Base-by-base conservation (phyloP, 2,329 filamentous ascomycete genomes). In the Neurospora sp. region DNA sequence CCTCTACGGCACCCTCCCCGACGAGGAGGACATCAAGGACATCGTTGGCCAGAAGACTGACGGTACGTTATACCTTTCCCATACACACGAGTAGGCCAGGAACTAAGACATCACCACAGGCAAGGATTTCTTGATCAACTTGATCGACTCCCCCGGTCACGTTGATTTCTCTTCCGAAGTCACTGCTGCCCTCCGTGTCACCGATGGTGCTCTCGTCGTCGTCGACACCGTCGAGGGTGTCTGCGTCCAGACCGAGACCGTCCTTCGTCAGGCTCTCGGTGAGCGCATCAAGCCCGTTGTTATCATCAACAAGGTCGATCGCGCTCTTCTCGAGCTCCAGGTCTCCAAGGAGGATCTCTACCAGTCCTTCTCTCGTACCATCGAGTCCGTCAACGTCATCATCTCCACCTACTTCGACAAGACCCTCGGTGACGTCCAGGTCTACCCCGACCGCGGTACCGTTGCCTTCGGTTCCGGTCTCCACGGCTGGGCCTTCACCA, bases 271-370 rank as follows among this genome's bases (percentile, higher is more conserved):
- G 88, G 95, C 96, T 84, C 93, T 99, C 78, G 92, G 93, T 90
- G 96, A 99, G 91, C 95, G 96, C 87, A 99, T 99, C 86, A 98
- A 98, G 92, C 96, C 96, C 80, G 95, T 99, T 80, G 90, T 97
- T 82, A 92, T 97, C 85, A 97, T 99, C 90, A 99, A 99, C 93
- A 99, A 99, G 92, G 96, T 99, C 84, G 96, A 99, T 83, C 95
- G 96, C 86, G 94, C 96, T 85, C 93, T 99, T 81, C 93, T 99
- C 82, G 96, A 99, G 87, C 90, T 99, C 75, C 96, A 99, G 88
- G 91, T 97, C 81, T 91, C 89, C 85, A 97, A 98, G 91, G 96
- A 99, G 87, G 96, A 99, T 82, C 87, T 99, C 77, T 99, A 97
- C 91, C 95, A 98, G 89, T 97, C 95, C 82, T 99, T 99, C 91